These are phyloP conservation scores for Lonicera japonica DNA, from an alignment of 129 eudicot species.

Conservation along the genomic window DNA sequence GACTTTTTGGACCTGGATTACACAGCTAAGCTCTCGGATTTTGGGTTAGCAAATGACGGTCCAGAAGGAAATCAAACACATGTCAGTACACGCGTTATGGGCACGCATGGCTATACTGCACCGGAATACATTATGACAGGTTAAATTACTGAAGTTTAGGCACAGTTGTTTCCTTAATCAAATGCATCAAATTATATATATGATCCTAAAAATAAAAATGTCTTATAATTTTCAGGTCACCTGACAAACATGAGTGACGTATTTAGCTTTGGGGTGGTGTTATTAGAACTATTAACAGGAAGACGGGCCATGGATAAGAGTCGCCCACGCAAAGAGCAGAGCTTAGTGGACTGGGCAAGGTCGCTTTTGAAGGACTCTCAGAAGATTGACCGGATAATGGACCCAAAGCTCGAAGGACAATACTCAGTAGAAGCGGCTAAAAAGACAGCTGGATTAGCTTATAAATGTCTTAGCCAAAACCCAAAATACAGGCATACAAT, in stretches of 20 bases:
- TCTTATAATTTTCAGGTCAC: slow-evolving; percentile 31
- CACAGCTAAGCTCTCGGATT: slow-evolving; percentile 43
- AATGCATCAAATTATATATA: background rate
- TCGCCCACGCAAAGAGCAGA: slow-evolving; percentile 35
- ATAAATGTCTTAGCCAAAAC: slow-evolving; percentile 32
- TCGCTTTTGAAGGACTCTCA: slow-evolving; percentile 30
- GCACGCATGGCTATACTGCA: slow-evolving; percentile 35
- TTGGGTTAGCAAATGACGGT: slow-evolving; percentile 44
- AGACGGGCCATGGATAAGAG: slow-evolving; percentile 28
- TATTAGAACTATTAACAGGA: slow-evolving; percentile 48
- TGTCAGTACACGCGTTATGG: slow-evolving; percentile 48
- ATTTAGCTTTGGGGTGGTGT: slow-evolving; percentile 45
- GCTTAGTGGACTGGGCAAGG: slow-evolving; percentile 37
- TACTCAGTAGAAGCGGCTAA: slow-evolving; percentile 42
- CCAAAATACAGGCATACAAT: slow-evolving; percentile 37
- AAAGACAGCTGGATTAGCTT: slow-evolving; percentile 36
- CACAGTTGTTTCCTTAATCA: too few relatives aligned
- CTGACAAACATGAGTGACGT: slow-evolving; percentile 46
- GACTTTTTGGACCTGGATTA: slow-evolving; percentile 19
- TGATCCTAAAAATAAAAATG: background rate
- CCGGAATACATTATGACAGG: slow-evolving; percentile 33
- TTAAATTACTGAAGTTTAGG: background rate
- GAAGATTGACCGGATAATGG: slow-evolving; percentile 34
- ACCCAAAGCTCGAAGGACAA: slow-evolving; percentile 43
- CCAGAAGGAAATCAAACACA: slow-evolving; percentile 39